Base-by-base conservation (phyloP, 345 rosid species). In the Salix dunnii region DNA sequence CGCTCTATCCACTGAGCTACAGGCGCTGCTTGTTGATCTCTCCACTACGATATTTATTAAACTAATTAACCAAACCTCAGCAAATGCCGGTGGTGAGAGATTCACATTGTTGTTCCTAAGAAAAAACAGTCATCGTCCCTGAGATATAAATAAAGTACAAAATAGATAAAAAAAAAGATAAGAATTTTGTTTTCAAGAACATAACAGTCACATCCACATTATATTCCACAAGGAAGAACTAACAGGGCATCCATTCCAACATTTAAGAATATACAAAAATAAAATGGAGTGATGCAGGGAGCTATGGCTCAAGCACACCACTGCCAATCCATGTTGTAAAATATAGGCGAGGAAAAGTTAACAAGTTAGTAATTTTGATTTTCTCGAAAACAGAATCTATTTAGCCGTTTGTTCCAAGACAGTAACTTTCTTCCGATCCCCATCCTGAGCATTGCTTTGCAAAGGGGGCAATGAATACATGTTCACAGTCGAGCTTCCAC, bases 1-100 rank as follows among this genome's bases (percentile, higher is more conserved):
- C 96, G 91, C 96, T 91, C 94, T 93, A 91, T 91, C 94, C 96
- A 93, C 94, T 91, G 94, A 96, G 94, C 98, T 91, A 91, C 94
- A 87, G 88, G 97, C 90, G 64, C 72, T 40, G 1, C 4, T 8
- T 18, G 0, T 0, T 28, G 0, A 3, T 0, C 0, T 0, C 0
- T 7, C 0, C 21, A 10, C 2, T 12, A 7, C 61, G 21, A 42
- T 2, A 42, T 28, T 1, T 28, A 28, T 28, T 5, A 0, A 33
- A 33, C 0, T 5, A 0, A 0, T 33, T 33, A 33, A 4, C 36
- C 36, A 10, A 40, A 3, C 12, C 14, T 40, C 3, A 13, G 2
- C 12, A 43, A 14, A 43, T 3, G 49, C 17, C 49, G 13, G 4
- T 5, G 1, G 13, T 13, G 12, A 43, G 16, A 11, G 16, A 43